Conservation (phyloP, 768 basidiomycete genomes). For the Leccinellum albellum region DNA sequence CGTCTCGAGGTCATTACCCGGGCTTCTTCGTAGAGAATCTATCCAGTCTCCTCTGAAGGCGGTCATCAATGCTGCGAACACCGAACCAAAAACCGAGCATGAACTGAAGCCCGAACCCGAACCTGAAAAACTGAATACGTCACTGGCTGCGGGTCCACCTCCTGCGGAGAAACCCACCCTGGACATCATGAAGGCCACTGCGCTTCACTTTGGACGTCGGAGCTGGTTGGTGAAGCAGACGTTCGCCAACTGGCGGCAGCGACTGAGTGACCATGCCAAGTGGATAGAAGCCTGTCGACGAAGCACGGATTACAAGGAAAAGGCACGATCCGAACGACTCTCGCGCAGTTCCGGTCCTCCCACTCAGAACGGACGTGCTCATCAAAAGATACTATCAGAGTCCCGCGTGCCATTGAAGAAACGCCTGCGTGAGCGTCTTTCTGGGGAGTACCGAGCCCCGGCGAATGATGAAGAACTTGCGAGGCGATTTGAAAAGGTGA, state of each 20-base stretch:
- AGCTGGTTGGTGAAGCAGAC: slow-evolving; percentile 38
- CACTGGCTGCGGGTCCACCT: not conserved
- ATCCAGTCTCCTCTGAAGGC: slow-evolving; percentile 23
- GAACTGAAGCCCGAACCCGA: not conserved
- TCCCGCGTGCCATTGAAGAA: slow-evolving; percentile 19
- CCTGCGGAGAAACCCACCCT: slow-evolving; percentile 13
- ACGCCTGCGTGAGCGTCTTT: slow-evolving; percentile 34
- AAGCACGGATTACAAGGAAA: slow-evolving; percentile 59
- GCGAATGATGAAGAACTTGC: slow-evolving; percentile 64
- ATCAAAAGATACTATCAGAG: slow-evolving; percentile 21
- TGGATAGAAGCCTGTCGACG: slow-evolving; percentile 61
- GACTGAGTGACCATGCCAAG: slow-evolving; percentile 42
- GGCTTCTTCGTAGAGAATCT: slow-evolving; percentile 23
- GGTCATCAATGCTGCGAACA: slow-evolving; percentile 8
- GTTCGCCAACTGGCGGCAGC: slow-evolving; percentile 47
- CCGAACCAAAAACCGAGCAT: slow-evolving; percentile 7
- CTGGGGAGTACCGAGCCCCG: slow-evolving; percentile 47
- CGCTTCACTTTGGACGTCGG: slow-evolving; percentile 40
- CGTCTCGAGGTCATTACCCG: slow-evolving; percentile 11
- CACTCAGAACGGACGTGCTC: slow-evolving; percentile 20
- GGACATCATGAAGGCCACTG: slow-evolving; percentile 37
- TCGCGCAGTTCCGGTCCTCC: slow-evolving; percentile 21
- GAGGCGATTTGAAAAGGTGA: slow-evolving; percentile 65
- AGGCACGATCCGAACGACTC: slow-evolving; percentile 36
- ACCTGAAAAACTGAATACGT: slow-evolving; percentile 4